Conservation (phyloP, 2,329 filamentous ascomycete species). For the Emericellopsis cladophorae region DNA sequence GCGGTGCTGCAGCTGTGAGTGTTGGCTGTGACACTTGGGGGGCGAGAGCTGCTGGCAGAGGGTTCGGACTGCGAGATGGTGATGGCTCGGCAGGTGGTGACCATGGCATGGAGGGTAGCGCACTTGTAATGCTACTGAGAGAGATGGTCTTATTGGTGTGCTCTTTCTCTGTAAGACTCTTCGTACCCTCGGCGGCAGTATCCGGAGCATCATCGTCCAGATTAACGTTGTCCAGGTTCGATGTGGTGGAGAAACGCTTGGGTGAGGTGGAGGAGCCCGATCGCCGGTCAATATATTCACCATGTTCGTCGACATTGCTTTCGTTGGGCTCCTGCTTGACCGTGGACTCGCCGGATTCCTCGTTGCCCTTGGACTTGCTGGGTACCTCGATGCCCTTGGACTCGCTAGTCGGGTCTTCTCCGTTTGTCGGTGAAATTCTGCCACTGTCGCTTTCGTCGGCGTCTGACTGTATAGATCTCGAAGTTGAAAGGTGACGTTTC, state of each 20-base stretch:
- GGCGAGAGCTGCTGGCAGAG: constrained; percentile 16
- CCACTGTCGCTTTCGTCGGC: constrained; percentile 4
- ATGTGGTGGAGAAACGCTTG: constrained; percentile 31
- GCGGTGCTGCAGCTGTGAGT: constrained; percentile 12
- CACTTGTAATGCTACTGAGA: constrained; percentile 58
- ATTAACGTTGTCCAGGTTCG: constrained; percentile 48
- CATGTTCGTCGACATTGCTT: not conserved
- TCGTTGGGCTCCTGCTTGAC: not conserved
- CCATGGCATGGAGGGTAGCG: constrained; percentile 63
- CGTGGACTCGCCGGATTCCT: constrained; percentile 5
- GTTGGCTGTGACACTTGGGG: constrained; percentile 13
- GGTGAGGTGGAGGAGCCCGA: constrained; percentile 18
- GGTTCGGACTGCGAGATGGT: constrained; percentile 30
- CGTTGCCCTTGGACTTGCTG: not conserved
- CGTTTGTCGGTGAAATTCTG: constrained; percentile 3
- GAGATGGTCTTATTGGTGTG: constrained; percentile 43
- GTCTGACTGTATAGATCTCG: constrained; percentile 15
- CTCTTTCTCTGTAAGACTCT: constrained; percentile 20
- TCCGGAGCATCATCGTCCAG: constrained; percentile 44
- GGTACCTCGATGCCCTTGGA: constrained; percentile 5
- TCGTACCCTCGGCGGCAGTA: constrained; percentile 12
- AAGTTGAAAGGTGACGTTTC: constrained; percentile 24
- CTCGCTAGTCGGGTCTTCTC: constrained; percentile 5
- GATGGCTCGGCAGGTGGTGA: constrained; percentile 39
- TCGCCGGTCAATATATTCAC: not conserved